Percentiles rank a stretch among this genome's conserved stretches.
Evolutionary conservation across 2,329 filamentous ascomycete genomes (phyloP).

Genomic region (Trichoderma sp.): DNA sequence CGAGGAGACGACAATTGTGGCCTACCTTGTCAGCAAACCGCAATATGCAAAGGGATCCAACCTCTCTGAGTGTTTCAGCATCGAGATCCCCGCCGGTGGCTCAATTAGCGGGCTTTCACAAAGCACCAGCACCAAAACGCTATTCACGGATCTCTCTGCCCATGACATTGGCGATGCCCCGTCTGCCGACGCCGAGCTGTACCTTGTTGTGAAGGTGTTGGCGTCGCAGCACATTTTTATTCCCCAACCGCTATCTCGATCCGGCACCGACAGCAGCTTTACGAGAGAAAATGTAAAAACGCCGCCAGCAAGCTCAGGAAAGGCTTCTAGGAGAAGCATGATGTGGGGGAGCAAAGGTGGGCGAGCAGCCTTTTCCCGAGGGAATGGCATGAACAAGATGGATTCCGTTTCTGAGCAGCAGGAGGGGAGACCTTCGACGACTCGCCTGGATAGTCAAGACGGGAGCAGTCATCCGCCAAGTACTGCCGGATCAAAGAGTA

Average conservation of each 20-base stretch:
- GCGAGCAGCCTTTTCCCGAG: constrained; percentile 53
- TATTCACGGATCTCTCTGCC: constrained; percentile 82
- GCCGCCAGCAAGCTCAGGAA: constrained; percentile 47
- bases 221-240: constrained; percentile 50
- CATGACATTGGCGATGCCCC: constrained; percentile 64
- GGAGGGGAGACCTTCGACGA: constrained; percentile 39
- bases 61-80: constrained; percentile 78
- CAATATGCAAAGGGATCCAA: constrained; percentile 60
- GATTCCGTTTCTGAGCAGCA: constrained; percentile 55
- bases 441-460: constrained; percentile 43
- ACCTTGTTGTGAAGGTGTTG: constrained; percentile 77
- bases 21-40: constrained; percentile 73
- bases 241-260: constrained; percentile 49
- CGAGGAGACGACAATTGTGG: constrained; percentile 71
- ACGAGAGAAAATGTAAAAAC: constrained; percentile 48
- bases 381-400: constrained; percentile 46
- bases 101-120: constrained; percentile 63
- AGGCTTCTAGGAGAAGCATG: constrained; percentile 57
- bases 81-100: constrained; percentile 73
- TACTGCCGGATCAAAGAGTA: constrained; percentile 51
- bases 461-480: constrained; percentile 45
- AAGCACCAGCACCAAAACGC: constrained; percentile 69
- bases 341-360: constrained; percentile 67
- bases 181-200: constrained; percentile 68
- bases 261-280: constrained; percentile 44